Base-by-base conservation (phyloP, 768 basidiomycete species). In the Xerocomellus chrysenteron region DNA sequence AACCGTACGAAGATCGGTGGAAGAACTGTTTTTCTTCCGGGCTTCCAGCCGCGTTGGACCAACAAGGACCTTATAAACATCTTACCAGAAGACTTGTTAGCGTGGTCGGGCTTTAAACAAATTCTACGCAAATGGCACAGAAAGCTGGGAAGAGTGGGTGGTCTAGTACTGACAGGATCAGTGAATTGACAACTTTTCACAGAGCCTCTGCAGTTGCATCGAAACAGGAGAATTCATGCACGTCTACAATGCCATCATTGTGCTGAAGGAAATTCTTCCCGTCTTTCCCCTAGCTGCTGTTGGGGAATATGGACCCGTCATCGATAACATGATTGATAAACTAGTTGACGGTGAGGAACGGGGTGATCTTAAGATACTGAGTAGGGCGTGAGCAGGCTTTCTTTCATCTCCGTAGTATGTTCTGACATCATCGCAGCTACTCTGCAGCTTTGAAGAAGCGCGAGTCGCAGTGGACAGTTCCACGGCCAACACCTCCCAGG, bases 231-330 rank as follows among this genome's bases (percentile, higher is more conserved):
- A 95, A 66, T 98, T 95, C 70, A 96, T 98, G 90, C 94, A 94
- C 65, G 91, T 98, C 52, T 95, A 96, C 73, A 99, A 99, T 68
- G 82, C 92, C n/a, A 90, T 98, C 72, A 84, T 95, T 39, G 87
- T 99, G 30, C 78, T 97, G 60, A 92, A 94, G 66, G 92, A 97
- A 70, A 84, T 98, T 21, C 80, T 94, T 32, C 87, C 91, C 1
- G 88, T 92, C 48, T 97, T 97, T 74, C 96, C 96, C 28, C 67
- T 90, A 11, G 81, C 84, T 17, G 74, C 82, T 12, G 82, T 87
- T 35, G 74, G 74, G 43, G 81, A 78, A 52, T 75, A 78, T 28
- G 90, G 87, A 13, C 65, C 75, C 11, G 73, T 71, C 40, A 78
- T 93, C 43, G 80, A 86, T 61, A 70, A 69, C 21, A 81, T 83